Percentiles rank a stretch among this genome's conserved stretches.
phyloP scores from a whole-genome alignment of 2,329 filamentous ascomycete species.

The Trichoderma endophyticum region DNA sequence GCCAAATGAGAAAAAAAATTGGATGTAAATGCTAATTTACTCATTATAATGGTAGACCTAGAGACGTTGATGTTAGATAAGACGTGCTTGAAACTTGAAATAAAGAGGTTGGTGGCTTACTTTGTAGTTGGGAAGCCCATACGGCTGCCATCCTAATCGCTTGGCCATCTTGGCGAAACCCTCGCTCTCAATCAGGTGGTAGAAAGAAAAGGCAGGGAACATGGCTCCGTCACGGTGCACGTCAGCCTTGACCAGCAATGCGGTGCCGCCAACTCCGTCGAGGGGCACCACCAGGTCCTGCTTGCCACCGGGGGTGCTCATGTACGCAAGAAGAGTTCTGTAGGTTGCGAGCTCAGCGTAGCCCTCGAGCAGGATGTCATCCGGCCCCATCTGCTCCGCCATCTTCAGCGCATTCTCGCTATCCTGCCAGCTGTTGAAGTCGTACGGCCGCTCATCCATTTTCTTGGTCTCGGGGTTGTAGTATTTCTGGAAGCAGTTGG shows the following conservation, averaged over 20 bases:
- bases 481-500: constrained; percentile 93
- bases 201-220: constrained; percentile 96
- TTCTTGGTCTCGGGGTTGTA: constrained; percentile 65
- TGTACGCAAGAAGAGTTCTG: constrained; percentile 83
- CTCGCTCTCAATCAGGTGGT: constrained; percentile 95
- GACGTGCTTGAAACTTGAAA: background rate
- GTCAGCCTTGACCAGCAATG: constrained; percentile 90
- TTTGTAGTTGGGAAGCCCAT: constrained; percentile 94
- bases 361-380: constrained; percentile 91
- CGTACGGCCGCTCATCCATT: constrained; percentile 78
- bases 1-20: background rate
- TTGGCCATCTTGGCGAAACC: constrained; percentile 97
- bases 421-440: constrained; percentile 98
- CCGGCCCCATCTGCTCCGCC: constrained; percentile 75
- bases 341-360: constrained; percentile 93
- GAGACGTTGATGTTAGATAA: constrained; percentile 34
- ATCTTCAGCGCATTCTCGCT: constrained; percentile 74
- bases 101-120: constrained; percentile 48
- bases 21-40: constrained; percentile 41
- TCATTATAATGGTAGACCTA: constrained; percentile 91
- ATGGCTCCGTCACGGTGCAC: constrained; percentile 97
- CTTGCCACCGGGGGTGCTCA: constrained; percentile 59
- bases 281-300: constrained; percentile 65
- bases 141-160: constrained; percentile 79
- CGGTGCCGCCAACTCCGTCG: constrained; percentile 91